Conservation (phyloP, 306 rosid species). For the Cucurbita pepo region DNA sequence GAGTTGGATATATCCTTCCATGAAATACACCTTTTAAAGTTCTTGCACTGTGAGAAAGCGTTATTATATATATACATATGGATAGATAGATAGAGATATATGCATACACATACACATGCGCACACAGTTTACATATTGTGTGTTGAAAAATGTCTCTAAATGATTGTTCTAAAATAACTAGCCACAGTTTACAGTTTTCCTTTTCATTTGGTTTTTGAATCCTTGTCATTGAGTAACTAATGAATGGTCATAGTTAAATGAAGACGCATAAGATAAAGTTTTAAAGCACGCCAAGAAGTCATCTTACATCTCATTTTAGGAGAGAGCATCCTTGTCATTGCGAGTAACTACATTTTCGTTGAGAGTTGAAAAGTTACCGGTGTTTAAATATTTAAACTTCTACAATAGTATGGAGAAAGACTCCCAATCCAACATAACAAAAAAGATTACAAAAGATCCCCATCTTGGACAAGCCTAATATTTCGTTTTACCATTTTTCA, state of each 20-base stretch:
- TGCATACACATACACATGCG: neutral
- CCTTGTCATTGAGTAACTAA: neutral
- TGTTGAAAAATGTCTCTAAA: neutral
- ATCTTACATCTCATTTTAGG: neutral
- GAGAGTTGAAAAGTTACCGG: neutral
- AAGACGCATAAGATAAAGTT: neutral
- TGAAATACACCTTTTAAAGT: neutral
- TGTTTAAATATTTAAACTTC: neutral
- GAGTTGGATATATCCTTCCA: neutral
- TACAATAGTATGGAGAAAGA: neutral
- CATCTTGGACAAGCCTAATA: neutral
- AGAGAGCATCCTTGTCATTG: neutral
- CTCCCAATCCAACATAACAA: neutral
- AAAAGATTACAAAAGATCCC: neutral
- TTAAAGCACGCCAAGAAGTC: neutral
- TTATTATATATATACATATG: neutral
- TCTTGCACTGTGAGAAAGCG: neutral
- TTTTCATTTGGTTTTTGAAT: neutral
- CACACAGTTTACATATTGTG: neutral
- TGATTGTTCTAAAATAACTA: neutral
- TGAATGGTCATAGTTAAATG: neutral
- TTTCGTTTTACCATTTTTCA: conserved; percentile 14
- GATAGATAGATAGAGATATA: neutral
- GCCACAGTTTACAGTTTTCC: neutral
- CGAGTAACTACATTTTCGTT: neutral